phyloP scores from a whole-genome alignment of 495 filamentous ascomycete genomes.

The Annulohypoxylon moriforme region DNA sequence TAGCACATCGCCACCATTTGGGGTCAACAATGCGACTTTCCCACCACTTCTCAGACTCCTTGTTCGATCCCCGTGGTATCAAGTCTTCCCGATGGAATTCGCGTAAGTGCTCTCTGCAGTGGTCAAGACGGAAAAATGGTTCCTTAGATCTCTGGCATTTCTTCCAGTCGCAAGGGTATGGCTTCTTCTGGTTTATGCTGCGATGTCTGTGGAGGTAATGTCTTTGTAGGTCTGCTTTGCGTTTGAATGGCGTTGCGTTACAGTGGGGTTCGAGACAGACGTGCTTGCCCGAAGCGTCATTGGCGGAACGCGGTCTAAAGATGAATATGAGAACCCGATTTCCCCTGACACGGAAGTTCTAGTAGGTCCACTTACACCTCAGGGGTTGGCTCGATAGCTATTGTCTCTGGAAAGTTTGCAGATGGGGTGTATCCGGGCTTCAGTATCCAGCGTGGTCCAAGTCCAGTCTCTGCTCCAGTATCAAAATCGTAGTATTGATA shows the following conservation, averaged over 20 bases:
- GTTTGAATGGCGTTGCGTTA: conserved; percentile 51
- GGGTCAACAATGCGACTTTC: conserved; percentile 46
- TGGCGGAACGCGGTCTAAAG: conserved; percentile 33
- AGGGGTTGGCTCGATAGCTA: not conserved
- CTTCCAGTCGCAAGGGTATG: conserved; percentile 57
- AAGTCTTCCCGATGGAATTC: conserved; percentile 64
- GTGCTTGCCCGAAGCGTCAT: conserved; percentile 18
- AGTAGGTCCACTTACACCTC: conserved; percentile 30
- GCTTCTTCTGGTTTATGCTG: conserved; percentile 47
- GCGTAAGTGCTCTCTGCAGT: conserved; percentile 62
- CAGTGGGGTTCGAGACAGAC: conserved; percentile 50
- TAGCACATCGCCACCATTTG: conserved; percentile 61
- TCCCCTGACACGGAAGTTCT: not conserved
- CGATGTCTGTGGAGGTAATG: conserved; percentile 57
- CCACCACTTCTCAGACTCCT: conserved; percentile 39
- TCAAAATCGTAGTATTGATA: conserved; percentile 38
- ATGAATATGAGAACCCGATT: conserved; percentile 13
- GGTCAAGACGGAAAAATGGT: conserved; percentile 58
- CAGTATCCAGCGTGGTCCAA: conserved; percentile 41
- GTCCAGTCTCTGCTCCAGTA: conserved; percentile 25
- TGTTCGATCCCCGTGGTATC: conserved; percentile 45
- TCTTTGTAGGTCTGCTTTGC: conserved; percentile 61
- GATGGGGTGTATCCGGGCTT: conserved; percentile 23
- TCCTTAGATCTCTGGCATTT: conserved; percentile 50
- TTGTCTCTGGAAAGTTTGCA: conserved; percentile 16